phyloP scores from a whole-genome alignment of 768 basidiomycete species.

The Candolleomyces aberdarensis region DNA sequence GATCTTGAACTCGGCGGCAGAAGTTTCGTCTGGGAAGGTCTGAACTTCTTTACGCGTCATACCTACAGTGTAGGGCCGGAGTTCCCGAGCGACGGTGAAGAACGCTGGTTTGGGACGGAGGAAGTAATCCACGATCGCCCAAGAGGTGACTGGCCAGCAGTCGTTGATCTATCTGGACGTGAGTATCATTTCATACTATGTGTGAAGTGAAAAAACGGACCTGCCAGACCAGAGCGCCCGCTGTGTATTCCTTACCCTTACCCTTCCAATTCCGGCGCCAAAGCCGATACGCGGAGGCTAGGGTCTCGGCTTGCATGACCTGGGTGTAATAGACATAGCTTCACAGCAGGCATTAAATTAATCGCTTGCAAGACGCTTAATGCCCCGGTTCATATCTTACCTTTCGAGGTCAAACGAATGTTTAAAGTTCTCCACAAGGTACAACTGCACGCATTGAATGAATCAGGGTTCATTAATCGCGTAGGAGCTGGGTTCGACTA shows the following conservation, averaged over 20 bases:
- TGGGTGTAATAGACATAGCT: conserved; percentile 95
- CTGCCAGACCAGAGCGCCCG: conserved; percentile 96
- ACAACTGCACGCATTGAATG: conserved; percentile 46
- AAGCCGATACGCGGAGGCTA: conserved; percentile 82
- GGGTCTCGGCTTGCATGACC: conserved; percentile 92
- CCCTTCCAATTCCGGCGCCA: conserved; percentile 95
- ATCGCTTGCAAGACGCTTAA: background rate
- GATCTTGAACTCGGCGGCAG: conserved; percentile 67
- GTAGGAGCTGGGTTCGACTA: conserved; percentile 12
- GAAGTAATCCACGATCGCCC: conserved; percentile 94
- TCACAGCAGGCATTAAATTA: background rate
- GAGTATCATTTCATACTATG: background rate
- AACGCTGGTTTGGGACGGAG: conserved; percentile 90
- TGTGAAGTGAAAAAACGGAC: conserved; percentile 33
- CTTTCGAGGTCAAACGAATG: conserved; percentile 86
- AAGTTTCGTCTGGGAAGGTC: conserved; percentile 52
- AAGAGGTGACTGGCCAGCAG: conserved; percentile 93
- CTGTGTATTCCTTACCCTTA: conserved; percentile 78
- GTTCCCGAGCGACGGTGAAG: conserved; percentile 82
- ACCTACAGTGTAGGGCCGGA: conserved; percentile 77
- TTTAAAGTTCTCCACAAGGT: conserved; percentile 92
- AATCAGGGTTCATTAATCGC: background rate
- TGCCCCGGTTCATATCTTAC: conserved; percentile 27
- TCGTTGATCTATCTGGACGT: conserved; percentile 62
- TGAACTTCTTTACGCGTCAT: conserved; percentile 77